These are phyloP conservation scores for Daucus carota DNA, from an alignment of 129 eudicot genomes.

Conservation along the genomic window DNA sequence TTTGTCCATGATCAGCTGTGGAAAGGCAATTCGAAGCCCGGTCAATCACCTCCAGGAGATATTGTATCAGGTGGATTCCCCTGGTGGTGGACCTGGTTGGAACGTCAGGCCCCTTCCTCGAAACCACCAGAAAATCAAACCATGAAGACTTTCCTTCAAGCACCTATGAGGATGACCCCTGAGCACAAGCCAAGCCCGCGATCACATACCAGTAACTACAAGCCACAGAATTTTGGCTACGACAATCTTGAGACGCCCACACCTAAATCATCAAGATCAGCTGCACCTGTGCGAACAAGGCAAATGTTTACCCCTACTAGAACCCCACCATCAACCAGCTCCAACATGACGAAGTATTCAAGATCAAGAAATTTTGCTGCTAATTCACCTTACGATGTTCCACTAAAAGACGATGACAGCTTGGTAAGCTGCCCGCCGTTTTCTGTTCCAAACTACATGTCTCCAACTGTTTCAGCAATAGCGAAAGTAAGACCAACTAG, in stretches of 20 bases:
- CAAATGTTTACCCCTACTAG: conserved; percentile 27
- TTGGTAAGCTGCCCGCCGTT: conserved; percentile 91
- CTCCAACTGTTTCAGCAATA: conserved; percentile 78
- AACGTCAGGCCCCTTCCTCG: conserved; percentile 49
- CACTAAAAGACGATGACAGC: conserved; percentile 42
- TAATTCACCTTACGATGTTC: conserved; percentile 1
- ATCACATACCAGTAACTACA: conserved; percentile 11
- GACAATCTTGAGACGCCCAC: conserved; percentile 35
- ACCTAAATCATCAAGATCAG: conserved; percentile 43
- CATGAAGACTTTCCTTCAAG: conserved; percentile 22
- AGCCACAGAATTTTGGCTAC: conserved; percentile 9
- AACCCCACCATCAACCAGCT: conserved; percentile 35
- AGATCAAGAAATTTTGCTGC: conserved; percentile 6
- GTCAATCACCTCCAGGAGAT: conserved; percentile 40
- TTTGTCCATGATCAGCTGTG: conserved; percentile 38
- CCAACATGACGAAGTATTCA: conserved; percentile 9
- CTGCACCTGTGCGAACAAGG: conserved; percentile 20
- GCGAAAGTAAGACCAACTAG: conserved; percentile 67
- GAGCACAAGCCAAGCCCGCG: conserved; percentile 37
- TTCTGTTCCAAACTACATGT: conserved; percentile 91
- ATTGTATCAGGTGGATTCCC: conserved; percentile 63
- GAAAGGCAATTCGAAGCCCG: conserved; percentile 59
- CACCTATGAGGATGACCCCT: conserved; percentile 36
- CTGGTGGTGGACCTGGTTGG: conserved; percentile 99
- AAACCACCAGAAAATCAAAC: conserved; percentile 33